Conservation (phyloP, 768 basidiomycete genomes). For the Phaffia australis region DNA sequence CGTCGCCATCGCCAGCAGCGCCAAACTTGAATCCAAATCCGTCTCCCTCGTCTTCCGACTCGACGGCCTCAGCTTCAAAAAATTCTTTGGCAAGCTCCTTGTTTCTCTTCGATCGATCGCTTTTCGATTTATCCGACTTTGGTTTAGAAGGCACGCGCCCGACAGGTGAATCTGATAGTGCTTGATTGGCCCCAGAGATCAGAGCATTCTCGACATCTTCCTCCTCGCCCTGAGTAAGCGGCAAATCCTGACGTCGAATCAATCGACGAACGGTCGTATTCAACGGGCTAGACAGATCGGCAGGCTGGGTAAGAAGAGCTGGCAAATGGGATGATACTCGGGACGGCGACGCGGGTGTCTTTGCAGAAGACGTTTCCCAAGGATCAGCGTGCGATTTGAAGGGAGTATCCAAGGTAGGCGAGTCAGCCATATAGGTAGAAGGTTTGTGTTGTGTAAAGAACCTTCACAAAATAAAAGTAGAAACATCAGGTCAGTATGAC, state of each 20-base stretch:
- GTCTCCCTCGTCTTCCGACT: slow-evolving; percentile 34
- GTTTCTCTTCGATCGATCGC: no score
- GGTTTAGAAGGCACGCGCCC: no score
- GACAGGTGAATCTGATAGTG: no score
- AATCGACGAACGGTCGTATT: not conserved
- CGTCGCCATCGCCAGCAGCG: slow-evolving; percentile 27
- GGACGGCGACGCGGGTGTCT: not conserved
- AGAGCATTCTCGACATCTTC: no score
- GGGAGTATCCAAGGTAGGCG: slow-evolving; percentile 4
- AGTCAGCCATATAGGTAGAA: slow-evolving; percentile 8
- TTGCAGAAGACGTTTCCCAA: not conserved
- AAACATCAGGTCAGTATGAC: not conserved
- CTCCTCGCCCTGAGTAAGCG: no score
- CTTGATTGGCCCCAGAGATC: no score
- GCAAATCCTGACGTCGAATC: no score
- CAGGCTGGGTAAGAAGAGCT: not conserved
- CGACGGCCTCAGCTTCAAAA: slow-evolving; percentile 34
- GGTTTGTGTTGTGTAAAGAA: slow-evolving; percentile 37
- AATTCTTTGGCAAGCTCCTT: slow-evolving; percentile 18
- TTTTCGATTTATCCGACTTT: no score
- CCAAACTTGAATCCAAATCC: slow-evolving; percentile 28
- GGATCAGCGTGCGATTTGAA: not conserved
- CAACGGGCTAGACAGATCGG: slow-evolving; percentile 27
- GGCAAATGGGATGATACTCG: no score
- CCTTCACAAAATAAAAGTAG: slow-evolving; percentile 16